Evolutionary conservation across 805 yeast genomes (phyloP), one percentile per base, ranked within the genome.

Genomic region (Ogataea ramenticola): DNA sequence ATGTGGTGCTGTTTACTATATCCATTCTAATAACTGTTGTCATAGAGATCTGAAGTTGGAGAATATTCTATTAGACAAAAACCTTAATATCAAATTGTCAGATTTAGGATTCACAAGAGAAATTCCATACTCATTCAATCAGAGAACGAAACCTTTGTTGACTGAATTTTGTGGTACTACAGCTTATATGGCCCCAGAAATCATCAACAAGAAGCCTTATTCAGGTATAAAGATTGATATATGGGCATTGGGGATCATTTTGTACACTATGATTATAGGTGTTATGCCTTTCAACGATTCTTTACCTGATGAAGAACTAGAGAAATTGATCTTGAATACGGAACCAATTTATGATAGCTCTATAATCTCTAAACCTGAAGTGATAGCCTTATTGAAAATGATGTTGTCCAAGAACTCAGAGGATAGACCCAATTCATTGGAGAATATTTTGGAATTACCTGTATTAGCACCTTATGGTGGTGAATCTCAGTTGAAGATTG

Each of bases 61-160:
- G 60, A 89, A 89, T 59, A 79, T 86, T 11, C 60, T 86, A 35
- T 62, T 71, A 58, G 84, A 77, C 55, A 71, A 72, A 50, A 70
- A 72, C 46, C 65, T 77, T 21, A 70, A 79, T 39, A 79, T 86
- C 19, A 89, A 89, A 60, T 65, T 91, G 42, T 82, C 96, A 6
- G 99, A 91, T 65, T 90, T 91, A 64, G 99, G 99, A 0, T 91
- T 91, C 61, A 87, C 96, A 0, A 70, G 98, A 48, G 96, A 87
- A 53, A 78, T 61, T 2, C 68, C 70, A 0, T 51, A 50, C 43
- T 49, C 50, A 14, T 34, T 34, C 9, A 56, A 55, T 41, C 42
- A 55, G 43, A 58, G 62, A 11, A 22, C 55, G 4, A 49, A 49
- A 26, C 50, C 61, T 5, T 62, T 82, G 39, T 64, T 91, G 30